Conservation (phyloP, 192 early-diverging fungal genomes). For the Chytriomyces sp. region DNA sequence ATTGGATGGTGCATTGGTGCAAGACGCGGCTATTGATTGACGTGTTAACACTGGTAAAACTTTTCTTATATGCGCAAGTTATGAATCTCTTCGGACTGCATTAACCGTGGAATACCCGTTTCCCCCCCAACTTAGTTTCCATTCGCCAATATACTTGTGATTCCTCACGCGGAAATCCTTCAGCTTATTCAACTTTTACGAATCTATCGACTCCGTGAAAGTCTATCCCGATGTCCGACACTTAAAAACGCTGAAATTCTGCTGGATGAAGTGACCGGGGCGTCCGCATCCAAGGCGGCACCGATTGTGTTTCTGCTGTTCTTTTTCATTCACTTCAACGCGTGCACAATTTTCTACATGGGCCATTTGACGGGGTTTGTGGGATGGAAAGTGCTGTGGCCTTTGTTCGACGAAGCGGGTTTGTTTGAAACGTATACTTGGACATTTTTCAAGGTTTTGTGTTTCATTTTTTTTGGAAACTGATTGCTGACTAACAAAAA, state of each 20-base stretch:
- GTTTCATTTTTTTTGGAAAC: neutral
- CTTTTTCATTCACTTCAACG: slow-evolving; percentile 46
- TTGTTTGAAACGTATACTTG: slow-evolving; percentile 42
- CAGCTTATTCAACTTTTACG: neutral
- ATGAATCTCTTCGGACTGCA: too few relatives aligned
- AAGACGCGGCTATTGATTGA: neutral
- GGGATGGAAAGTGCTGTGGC: slow-evolving; percentile 31
- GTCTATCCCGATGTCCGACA: neutral
- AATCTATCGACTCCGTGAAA: neutral
- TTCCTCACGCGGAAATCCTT: neutral
- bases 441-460: slow-evolving; percentile 29
- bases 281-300: slow-evolving; percentile 36
- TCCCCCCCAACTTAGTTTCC: too few relatives aligned
- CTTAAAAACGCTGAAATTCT: too few relatives aligned
- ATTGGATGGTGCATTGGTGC: slow-evolving; percentile 3
- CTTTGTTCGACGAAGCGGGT: slow-evolving; percentile 19
- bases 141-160: too few relatives aligned
- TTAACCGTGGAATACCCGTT: too few relatives aligned
- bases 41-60: too few relatives aligned
- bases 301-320: slow-evolving; percentile 28
- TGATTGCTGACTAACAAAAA: slow-evolving; percentile 12
- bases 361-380: slow-evolving; percentile 30
- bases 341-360: slow-evolving; percentile 39
- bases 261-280: slow-evolving; percentile 27
- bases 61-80: too few relatives aligned